phyloP scores from a whole-genome alignment of 345 rosid genomes.

The Eucalyptus regnans region DNA sequence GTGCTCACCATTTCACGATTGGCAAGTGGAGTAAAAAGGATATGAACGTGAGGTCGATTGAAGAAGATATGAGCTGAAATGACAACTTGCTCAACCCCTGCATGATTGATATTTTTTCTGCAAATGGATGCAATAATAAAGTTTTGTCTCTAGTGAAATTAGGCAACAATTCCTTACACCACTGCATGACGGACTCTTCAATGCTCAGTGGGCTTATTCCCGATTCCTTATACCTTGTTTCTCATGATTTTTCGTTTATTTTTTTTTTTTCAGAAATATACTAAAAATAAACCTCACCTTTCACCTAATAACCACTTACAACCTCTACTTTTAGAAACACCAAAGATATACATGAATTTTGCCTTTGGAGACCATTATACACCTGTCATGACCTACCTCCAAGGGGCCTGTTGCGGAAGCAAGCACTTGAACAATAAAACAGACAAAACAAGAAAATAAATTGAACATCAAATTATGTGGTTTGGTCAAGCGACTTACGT shows the following conservation, averaged over 20 bases:
- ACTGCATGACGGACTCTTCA: neutral
- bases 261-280: neutral
- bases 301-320: neutral
- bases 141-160: neutral
- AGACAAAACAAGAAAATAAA: no score
- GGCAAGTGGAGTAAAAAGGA: neutral
- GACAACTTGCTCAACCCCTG: neutral
- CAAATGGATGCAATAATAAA: neutral
- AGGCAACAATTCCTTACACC: neutral
- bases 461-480: no score
- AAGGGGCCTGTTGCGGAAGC: neutral
- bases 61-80: neutral
- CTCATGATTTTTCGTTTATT: neutral
- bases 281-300: neutral
- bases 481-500: no score
- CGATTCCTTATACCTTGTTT: neutral
- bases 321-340: neutral
- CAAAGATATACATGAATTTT: neutral
- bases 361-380: neutral
- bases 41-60: neutral
- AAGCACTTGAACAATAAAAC: neutral
- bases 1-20: neutral
- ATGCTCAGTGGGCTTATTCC: neutral
- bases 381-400: neutral
- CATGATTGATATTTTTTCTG: neutral